Base-by-base conservation (phyloP, 1,139 yeast genomes). In the Diutina catenulata region DNA sequence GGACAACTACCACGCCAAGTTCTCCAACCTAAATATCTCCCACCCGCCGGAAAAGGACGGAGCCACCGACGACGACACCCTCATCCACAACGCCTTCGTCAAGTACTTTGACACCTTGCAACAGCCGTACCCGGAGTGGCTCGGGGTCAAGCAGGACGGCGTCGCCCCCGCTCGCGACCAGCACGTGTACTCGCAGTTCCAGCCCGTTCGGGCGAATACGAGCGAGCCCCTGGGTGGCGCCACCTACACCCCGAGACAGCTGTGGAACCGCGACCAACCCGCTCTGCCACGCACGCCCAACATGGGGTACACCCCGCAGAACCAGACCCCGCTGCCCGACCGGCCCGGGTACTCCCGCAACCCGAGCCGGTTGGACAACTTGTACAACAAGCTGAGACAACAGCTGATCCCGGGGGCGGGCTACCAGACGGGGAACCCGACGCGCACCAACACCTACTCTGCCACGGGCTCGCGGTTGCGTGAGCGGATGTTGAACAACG, bases 81-180 rank as follows among this genome's bases (percentile, higher is more conserved):
- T 67, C 40, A 57, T 67, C 40, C 72, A 67, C 49, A 59, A 62
- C 44, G 70, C 72, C 3, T 65, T 67, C 45, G 65, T 66, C 28
- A 59, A 57, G 41, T 64, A 60, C 46, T 67, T 52, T 42, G 68
- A 64, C 39, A 33, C 50, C 2, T 51, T 49, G 19, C 50, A 55
- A 22, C 52, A 59, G 38, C 57, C 63, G 9, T 67, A 60, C 41
- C 73, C 73, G 8, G 71, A 64, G 23, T 67, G 73, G 73, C 53
- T 67, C 18, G 72, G 70, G 5, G 66, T 53, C 4, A 46, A 51
- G 41, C 14, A 21, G 11, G 35, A 25, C 4, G 35, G 35, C 3
- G 14, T n/a, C 10, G 25, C 35, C 25, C 14, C 15, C 6, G 24
- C 21, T 15, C 18, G 13, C 14, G 35, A 31, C 18, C 35, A 24